Percentiles rank a stretch among this genome's conserved stretches.
Evolutionary conservation across 2,329 filamentous ascomycete species (phyloP).

Genomic region (Sporothrix variecibatus): DNA sequence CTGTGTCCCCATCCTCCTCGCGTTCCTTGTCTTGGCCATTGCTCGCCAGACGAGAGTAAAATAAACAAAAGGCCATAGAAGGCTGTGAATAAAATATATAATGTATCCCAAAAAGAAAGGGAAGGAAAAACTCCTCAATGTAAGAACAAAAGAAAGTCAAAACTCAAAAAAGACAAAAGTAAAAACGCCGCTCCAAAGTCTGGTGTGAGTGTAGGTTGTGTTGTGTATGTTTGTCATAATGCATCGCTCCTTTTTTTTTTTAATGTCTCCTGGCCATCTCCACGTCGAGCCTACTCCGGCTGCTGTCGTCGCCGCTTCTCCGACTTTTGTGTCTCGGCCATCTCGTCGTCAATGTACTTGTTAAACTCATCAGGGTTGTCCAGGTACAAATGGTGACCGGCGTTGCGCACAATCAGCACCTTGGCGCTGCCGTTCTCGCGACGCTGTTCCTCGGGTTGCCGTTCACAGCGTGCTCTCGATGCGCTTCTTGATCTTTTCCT

Average conservation of each 20-base stretch:
- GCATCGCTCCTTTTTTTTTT: neutral
- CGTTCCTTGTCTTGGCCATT: neutral
- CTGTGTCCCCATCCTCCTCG: neutral
- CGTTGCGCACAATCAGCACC: slow-evolving; percentile 71
- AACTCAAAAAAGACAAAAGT: neutral
- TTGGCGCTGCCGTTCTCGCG: slow-evolving; percentile 78
- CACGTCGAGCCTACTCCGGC: neutral
- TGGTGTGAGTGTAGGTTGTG: neutral
- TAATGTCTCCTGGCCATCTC: neutral
- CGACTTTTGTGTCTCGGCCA: slow-evolving; percentile 51
- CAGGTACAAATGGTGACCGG: slow-evolving; percentile 62
- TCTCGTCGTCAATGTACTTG: slow-evolving; percentile 52
- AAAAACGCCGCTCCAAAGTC: slow-evolving; percentile 1
- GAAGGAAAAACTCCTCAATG: neutral
- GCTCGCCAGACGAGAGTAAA: neutral
- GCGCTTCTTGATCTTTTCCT: slow-evolving; percentile 74
- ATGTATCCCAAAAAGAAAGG: neutral
- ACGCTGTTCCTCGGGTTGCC: slow-evolving; percentile 65
- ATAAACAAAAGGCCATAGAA: too few relatives aligned
- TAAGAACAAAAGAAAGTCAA: neutral
- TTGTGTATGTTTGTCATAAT: neutral
- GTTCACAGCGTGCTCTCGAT: slow-evolving; percentile 60
- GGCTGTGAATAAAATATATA: neutral
- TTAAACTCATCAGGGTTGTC: slow-evolving; percentile 63
- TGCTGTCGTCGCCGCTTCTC: slow-evolving; percentile 30